phyloP scores from a whole-genome alignment of 768 basidiomycete genomes.

The Chalciporus piperatus region DNA sequence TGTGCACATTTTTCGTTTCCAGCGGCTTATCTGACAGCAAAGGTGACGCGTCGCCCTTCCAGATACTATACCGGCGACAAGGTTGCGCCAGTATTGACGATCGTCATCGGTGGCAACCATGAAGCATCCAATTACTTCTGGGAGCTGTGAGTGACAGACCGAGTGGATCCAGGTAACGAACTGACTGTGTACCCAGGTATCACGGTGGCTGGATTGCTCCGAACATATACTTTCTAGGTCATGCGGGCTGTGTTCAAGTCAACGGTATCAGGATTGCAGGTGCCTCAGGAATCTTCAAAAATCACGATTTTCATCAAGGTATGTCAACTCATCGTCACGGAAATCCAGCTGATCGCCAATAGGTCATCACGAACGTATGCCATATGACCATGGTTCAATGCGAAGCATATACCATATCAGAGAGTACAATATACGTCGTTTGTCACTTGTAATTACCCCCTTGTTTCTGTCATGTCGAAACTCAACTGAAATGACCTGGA shows the following conservation, averaged over 20 bases:
- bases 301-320: constrained; percentile 71
- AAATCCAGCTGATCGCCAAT: constrained; percentile 5
- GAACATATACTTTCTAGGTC: constrained; percentile 94
- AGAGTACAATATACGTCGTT: constrained; percentile 74
- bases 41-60: constrained; percentile 2
- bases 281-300: constrained; percentile 89
- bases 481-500: background rate
- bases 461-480: background rate
- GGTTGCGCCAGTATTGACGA: constrained; percentile 81
- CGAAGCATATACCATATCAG: constrained; percentile 90
- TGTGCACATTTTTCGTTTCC: background rate
- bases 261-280: constrained; percentile 89
- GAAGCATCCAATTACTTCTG: constrained; percentile 96
- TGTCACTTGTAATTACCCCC: constrained; percentile 58
- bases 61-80: constrained; percentile 88
- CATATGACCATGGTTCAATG: constrained; percentile 70
- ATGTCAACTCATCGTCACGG: constrained; percentile 7
- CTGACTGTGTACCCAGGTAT: constrained; percentile 50
- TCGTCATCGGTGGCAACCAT: constrained; percentile 97
- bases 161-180: background rate
- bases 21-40: background rate
- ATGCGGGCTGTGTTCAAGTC: constrained; percentile 84
- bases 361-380: constrained; percentile 82
- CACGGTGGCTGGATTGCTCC: constrained; percentile 97
- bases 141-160: constrained; percentile 68